A percentile compares a stretch with the other conserved stretches of the same genome.
Evolutionary conservation across 2,329 filamentous ascomycete species (phyloP).

Genomic region (Chlorencoelia australis): DNA sequence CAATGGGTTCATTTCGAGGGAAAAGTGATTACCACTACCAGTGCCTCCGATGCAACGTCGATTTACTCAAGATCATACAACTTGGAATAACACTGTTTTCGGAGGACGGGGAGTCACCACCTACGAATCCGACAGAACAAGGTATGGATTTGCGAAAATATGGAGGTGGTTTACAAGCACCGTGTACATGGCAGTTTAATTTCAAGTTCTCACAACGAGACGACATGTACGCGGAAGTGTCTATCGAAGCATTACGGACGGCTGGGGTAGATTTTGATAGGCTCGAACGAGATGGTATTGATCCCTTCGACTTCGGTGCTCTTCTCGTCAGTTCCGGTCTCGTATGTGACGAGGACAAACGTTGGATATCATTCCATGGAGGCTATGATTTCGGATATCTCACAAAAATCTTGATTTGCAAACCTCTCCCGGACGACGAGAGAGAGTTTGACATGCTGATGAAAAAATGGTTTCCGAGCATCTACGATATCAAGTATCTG

Average conservation of each 20-base stretch:
- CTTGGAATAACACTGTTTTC: slow-evolving; percentile 92
- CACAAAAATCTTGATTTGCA: slow-evolving; percentile 82
- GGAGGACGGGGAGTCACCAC: slow-evolving; percentile 77
- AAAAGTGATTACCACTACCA: slow-evolving; percentile 99
- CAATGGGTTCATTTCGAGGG: slow-evolving; percentile 87
- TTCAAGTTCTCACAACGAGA: slow-evolving; percentile 91
- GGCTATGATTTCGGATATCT: slow-evolving; percentile 98
- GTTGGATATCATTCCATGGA: slow-evolving; percentile 96
- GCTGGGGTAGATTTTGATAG: slow-evolving; percentile 87
- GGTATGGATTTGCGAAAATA: slow-evolving; percentile 33
- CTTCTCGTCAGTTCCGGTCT: slow-evolving; percentile 87
- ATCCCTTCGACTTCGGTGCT: slow-evolving; percentile 79
- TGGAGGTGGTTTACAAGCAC: slow-evolving; percentile 45
- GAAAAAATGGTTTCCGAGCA: slow-evolving; percentile 83
- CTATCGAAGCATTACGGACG: slow-evolving; percentile 80
- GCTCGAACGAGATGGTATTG: slow-evolving; percentile 81
- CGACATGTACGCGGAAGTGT: slow-evolving; percentile 96
- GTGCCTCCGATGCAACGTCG: slow-evolving; percentile 92
- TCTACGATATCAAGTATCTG: slow-evolving; percentile 95
- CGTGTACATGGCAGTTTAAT: slow-evolving; percentile 98
- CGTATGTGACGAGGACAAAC: slow-evolving; percentile 75
- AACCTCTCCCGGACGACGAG: slow-evolving; percentile 78
- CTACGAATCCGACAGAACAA: slow-evolving; percentile 46
- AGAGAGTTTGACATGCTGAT: slow-evolving; percentile 81
- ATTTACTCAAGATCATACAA: slow-evolving; percentile 95